Conservation (phyloP, 2,329 filamentous ascomycete species). For the Tolypocladium nubicola region DNA sequence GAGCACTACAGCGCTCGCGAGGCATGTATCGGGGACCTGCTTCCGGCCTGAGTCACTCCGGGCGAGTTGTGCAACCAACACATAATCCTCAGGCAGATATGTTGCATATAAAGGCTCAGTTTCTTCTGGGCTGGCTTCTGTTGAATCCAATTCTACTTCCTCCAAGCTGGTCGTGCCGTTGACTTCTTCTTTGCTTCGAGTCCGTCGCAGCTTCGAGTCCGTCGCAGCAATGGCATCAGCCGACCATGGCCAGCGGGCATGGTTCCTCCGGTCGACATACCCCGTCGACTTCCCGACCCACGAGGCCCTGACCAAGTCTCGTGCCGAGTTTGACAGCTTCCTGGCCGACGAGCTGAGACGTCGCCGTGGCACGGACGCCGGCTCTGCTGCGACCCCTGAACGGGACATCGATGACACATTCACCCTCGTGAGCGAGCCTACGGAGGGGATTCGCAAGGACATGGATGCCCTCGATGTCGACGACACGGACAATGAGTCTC, state of each 20-base stretch:
- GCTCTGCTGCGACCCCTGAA: not conserved
- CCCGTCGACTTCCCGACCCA: slow-evolving; percentile 27
- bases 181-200: not conserved
- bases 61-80: not conserved
- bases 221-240: slow-evolving; percentile 1
- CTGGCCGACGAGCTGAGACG: slow-evolving; percentile 14
- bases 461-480: slow-evolving; percentile 3
- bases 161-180: not conserved
- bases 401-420: slow-evolving; percentile 12
- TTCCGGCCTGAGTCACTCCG: not conserved
- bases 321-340: slow-evolving; percentile 22
- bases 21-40: not conserved
- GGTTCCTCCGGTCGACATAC: slow-evolving; percentile 27
- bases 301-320: slow-evolving; percentile 20
- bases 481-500: not conserved
- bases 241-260: slow-evolving; percentile 14
- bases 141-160: not conserved
- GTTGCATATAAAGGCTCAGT: not conserved
- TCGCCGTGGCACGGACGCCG: slow-evolving; percentile 2
- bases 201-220: no score
- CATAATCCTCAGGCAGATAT: not conserved
- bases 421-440: slow-evolving; percentile 15
- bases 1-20: not conserved
- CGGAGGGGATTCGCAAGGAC: slow-evolving; percentile 11
- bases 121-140: not conserved